Evolutionary conservation across 768 basidiomycete genomes (phyloP).

Genomic region (Galerina marginata): DNA sequence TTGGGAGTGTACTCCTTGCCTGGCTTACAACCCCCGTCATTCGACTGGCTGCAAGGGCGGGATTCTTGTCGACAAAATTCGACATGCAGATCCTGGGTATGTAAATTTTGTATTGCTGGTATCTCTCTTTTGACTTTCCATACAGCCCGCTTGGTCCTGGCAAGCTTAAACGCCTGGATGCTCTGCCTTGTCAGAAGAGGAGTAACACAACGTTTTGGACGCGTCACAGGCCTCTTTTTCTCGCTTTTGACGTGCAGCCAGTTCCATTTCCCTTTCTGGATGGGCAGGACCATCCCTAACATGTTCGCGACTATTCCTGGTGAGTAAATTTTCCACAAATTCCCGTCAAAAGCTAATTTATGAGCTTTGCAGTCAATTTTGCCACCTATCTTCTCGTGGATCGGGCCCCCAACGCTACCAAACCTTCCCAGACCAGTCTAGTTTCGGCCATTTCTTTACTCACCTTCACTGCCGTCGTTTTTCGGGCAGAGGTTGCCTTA

Average conservation of each 20-base stretch:
- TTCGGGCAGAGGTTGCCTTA: conserved; percentile 80
- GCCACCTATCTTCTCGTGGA: conserved; percentile 55
- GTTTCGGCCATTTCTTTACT: conserved; percentile 60
- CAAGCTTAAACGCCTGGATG: conserved; percentile 63
- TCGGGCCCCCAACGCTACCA: conserved; percentile 43
- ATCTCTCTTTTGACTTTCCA: not conserved
- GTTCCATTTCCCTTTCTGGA: conserved; percentile 94
- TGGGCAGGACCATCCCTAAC: conserved; percentile 92
- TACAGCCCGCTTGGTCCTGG: conserved; percentile 79
- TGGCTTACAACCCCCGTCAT: conserved; percentile 58
- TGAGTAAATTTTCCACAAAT: conserved; percentile 32
- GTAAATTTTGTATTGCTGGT: conserved; percentile 24
- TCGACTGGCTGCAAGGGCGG: conserved; percentile 43
- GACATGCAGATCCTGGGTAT: conserved; percentile 74
- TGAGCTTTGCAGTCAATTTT: conserved; percentile 55
- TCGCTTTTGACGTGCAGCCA: conserved; percentile 76
- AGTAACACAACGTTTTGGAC: conserved; percentile 68
- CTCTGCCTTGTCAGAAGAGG: conserved; percentile 70
- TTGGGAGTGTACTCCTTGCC: conserved; percentile 76
- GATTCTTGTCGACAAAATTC: conserved; percentile 57
- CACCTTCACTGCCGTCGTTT: conserved; percentile 68
- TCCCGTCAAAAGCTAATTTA: not conserved
- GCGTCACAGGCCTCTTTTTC: conserved; percentile 60
- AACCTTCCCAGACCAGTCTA: conserved; percentile 39
- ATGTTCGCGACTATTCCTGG: conserved; percentile 88